phyloP scores from a whole-genome alignment of 2,329 filamentous ascomycete genomes.

The Mycosphaerella sp. region DNA sequence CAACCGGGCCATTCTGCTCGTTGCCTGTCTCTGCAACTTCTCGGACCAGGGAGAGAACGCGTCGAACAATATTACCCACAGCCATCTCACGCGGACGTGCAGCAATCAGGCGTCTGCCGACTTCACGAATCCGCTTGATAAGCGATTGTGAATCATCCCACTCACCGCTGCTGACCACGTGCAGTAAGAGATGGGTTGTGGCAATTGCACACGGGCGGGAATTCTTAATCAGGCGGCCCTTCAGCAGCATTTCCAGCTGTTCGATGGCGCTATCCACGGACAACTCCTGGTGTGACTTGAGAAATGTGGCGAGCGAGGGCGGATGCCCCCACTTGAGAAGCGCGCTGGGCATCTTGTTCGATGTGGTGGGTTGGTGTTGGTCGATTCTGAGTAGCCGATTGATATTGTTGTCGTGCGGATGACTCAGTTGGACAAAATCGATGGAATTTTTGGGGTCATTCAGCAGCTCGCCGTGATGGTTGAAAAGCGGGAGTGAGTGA shows the following conservation, averaged over 20 bases:
- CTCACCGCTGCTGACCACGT: conserved; percentile 75
- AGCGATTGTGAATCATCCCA: conserved; percentile 72
- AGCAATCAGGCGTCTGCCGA: conserved; percentile 69
- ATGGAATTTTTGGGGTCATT: neutral
- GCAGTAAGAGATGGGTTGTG: conserved; percentile 79
- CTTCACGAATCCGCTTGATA: conserved; percentile 69
- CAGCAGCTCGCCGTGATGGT: neutral
- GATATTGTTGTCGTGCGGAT: neutral
- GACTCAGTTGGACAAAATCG: neutral
- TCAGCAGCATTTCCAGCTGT: conserved; percentile 75
- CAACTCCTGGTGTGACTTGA: conserved; percentile 69
- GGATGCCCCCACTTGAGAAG: conserved; percentile 48
- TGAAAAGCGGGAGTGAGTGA: neutral
- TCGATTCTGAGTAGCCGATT: neutral
- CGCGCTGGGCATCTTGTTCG: conserved; percentile 50
- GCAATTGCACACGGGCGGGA: conserved; percentile 85
- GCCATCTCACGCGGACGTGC: conserved; percentile 87
- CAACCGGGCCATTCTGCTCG: conserved; percentile 47
- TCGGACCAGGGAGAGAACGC: conserved; percentile 82
- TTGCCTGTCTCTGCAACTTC: conserved; percentile 80
- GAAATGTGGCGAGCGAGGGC: conserved; percentile 69
- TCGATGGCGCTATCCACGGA: conserved; percentile 78
- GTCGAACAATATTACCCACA: conserved; percentile 87
- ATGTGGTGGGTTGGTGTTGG: conserved; percentile 1
- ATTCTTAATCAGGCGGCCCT: conserved; percentile 80